phyloP scores from a whole-genome alignment of 192 early-diverging fungal species.

The Coemansia sp. region DNA sequence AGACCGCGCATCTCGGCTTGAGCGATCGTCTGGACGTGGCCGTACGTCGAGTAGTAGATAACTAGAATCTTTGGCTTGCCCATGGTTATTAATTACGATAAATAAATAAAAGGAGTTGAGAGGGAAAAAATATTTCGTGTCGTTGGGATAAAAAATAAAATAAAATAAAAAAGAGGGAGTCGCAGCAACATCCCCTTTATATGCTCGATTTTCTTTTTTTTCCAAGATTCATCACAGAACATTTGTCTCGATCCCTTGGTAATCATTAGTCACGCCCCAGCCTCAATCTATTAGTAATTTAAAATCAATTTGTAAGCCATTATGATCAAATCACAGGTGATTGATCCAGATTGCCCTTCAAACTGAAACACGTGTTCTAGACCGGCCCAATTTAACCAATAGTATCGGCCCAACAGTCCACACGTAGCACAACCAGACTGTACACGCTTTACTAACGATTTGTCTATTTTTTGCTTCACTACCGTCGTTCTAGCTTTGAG shows the following conservation, averaged over 20 bases:
- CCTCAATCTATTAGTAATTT: neutral
- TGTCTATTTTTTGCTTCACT: too few species aligned
- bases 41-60: slow-evolving; percentile 69
- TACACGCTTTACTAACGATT: too few species aligned
- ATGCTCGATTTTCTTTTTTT: neutral
- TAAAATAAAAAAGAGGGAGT: neutral
- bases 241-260: neutral
- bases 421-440: too few species aligned
- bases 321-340: neutral
- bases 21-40: slow-evolving; percentile 74
- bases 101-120: neutral
- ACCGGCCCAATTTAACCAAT: too few species aligned
- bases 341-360: too few species aligned
- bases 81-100: neutral
- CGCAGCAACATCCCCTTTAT: neutral
- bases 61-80: slow-evolving; percentile 60
- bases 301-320: neutral
- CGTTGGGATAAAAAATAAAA: neutral
- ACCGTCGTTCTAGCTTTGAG: too few species aligned
- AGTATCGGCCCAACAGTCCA: too few species aligned
- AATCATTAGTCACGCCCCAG: neutral
- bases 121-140: neutral
- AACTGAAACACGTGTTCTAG: too few species aligned
- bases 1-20: slow-evolving; percentile 65
- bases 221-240: neutral